Percentiles rank a stretch among this genome's conserved stretches.
Evolutionary conservation across 352 stramenopile species (phyloP).

Genomic region (Pythium vanterpoolii): DNA sequence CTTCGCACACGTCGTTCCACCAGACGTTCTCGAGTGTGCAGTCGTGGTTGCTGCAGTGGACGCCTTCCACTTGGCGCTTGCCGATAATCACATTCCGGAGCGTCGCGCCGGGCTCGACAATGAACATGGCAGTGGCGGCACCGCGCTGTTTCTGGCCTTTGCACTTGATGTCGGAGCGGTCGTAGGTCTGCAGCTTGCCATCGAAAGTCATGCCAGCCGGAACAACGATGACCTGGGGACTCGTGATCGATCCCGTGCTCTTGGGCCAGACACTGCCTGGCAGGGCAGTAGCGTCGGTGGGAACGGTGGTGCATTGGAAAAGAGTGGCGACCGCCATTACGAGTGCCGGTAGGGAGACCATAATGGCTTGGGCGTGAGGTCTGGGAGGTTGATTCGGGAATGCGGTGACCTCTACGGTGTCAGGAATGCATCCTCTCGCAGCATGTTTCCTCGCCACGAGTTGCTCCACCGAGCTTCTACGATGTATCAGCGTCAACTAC

Average conservation of each 20-base stretch:
- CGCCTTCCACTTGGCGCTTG: conserved; percentile 46
- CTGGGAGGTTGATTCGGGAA: not conserved
- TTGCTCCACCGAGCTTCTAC: not conserved
- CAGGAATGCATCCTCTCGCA: not conserved
- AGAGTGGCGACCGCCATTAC: not conserved
- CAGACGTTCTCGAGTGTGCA: conserved; percentile 42
- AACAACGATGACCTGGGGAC: conserved; percentile 17
- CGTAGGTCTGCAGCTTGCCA: conserved; percentile 45
- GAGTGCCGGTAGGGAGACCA: not conserved
- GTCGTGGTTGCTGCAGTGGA: conserved; percentile 30
- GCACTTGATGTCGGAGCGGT: conserved; percentile 45
- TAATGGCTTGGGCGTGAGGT: not conserved
- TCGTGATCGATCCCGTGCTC: conserved; percentile 20
- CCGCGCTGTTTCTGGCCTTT: conserved; percentile 26
- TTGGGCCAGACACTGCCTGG: conserved; percentile 22
- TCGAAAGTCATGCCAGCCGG: conserved; percentile 24
- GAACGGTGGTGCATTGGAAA: not conserved
- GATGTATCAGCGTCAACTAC: not conserved
- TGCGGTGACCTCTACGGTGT: not conserved
- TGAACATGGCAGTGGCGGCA: conserved; percentile 28
- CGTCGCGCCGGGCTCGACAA: conserved; percentile 36
- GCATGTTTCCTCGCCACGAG: not conserved
- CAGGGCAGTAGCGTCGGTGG: conserved; percentile 2
- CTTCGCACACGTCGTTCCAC: conserved; percentile 51
- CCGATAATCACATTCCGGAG: conserved; percentile 61